Evolutionary conservation across 1,284 basidiomycete species (phyloP).

Genomic region (Peniophora sp.): DNA sequence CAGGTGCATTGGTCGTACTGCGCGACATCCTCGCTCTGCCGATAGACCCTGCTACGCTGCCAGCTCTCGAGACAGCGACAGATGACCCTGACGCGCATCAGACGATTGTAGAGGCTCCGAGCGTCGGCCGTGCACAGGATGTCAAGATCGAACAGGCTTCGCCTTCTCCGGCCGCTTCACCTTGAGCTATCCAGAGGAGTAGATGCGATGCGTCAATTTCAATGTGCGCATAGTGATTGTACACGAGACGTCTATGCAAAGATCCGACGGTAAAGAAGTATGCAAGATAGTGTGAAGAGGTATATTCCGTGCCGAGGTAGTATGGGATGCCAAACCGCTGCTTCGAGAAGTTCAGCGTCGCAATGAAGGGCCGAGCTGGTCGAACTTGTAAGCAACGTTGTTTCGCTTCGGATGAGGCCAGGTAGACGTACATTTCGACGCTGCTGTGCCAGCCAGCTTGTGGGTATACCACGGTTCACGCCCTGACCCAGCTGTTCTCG

Average conservation of each 20-base stretch:
- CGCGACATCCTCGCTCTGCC: conserved; percentile 49
- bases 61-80: conserved; percentile 17
- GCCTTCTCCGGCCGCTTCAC: too few species aligned
- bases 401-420: too few species aligned
- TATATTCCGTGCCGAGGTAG: too few species aligned
- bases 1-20: conserved; percentile 66
- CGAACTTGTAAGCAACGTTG: too few species aligned
- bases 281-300: conserved; percentile 2
- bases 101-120: conserved; percentile 49
- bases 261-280: conserved; percentile 3
- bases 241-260: not conserved
- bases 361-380: conserved; percentile 28
- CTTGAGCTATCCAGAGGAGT: too few species aligned
- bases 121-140: conserved; percentile 38
- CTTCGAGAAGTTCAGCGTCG: conserved; percentile 16
- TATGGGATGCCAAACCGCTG: not conserved
- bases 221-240: too few species aligned
- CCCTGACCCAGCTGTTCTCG: conserved; percentile 38
- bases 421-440: conserved; percentile 43
- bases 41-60: conserved; percentile 41
- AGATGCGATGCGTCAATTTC: too few species aligned
- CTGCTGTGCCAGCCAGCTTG: conserved; percentile 56
- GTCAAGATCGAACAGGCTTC: conserved; percentile 40
- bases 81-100: conserved; percentile 20
- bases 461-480: conserved; percentile 36